A percentile compares a stretch with the other conserved stretches of the same genome.
Evolutionary conservation across 371 early-diverging fungal species (phyloP).

Genomic region (Mortierella sp.): DNA sequence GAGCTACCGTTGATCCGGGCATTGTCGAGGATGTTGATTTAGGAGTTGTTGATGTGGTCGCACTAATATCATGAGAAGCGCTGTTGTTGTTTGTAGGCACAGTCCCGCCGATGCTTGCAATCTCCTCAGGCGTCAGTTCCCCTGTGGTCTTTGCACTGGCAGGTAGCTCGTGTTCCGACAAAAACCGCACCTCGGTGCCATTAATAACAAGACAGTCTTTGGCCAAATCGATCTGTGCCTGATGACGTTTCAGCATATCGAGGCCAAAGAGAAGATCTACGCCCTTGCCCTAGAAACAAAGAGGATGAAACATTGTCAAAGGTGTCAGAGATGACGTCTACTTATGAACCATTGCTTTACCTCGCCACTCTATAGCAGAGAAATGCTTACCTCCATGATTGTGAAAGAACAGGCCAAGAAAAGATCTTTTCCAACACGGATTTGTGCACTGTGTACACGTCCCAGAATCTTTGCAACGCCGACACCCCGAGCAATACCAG

Average conservation of each 20-base stretch:
- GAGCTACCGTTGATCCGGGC: constrained; percentile 34
- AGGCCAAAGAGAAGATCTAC: constrained; percentile 91
- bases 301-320: no score
- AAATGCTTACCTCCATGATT: constrained; percentile 76
- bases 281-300: constrained; percentile 69
- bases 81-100: background rate
- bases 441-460: constrained; percentile 85
- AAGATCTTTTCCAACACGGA: constrained; percentile 74
- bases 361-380: no score
- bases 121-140: constrained; percentile 15
- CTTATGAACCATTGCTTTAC: no score
- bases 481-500: constrained; percentile 91
- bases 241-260: constrained; percentile 89
- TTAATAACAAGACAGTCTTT: constrained; percentile 82
- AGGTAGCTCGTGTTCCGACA: constrained; percentile 90
- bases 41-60: constrained; percentile 25
- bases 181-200: constrained; percentile 80
- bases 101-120: constrained; percentile 1
- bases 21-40: constrained; percentile 48
- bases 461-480: constrained; percentile 94
- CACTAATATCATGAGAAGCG: constrained; percentile 17
- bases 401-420: constrained; percentile 86
- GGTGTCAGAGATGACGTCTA: no score
- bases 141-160: constrained; percentile 8
- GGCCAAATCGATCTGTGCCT: constrained; percentile 87